phyloP scores from a whole-genome alignment of 2,329 filamentous ascomycete species.

The Neoscytalidium dimidiatum region DNA sequence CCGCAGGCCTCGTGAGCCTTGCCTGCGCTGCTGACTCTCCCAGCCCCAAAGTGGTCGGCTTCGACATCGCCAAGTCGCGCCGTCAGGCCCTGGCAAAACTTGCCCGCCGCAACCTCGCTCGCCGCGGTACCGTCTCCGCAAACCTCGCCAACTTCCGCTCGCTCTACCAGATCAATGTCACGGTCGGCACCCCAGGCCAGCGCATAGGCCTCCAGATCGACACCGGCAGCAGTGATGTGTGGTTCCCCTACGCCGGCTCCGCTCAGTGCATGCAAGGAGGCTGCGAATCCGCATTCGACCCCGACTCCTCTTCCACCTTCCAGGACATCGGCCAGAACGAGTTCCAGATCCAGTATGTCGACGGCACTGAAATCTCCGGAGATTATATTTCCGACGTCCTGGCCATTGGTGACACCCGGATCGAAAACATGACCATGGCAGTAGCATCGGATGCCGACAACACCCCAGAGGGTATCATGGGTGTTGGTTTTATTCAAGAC shows the following conservation, averaged over 20 bases:
- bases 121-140: constrained; percentile 6
- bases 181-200: constrained; percentile 21
- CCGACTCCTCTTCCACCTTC: constrained; percentile 7
- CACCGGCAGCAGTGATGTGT: constrained; percentile 18
- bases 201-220: constrained; percentile 15
- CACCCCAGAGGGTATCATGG: constrained; percentile 13
- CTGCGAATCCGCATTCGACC: background rate
- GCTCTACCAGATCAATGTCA: constrained; percentile 20
- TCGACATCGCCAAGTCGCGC: constrained; percentile 8
- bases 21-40: background rate
- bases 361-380: constrained; percentile 11
- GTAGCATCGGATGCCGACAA: background rate
- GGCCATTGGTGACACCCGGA: constrained; percentile 6
- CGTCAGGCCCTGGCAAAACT: background rate
- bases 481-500: constrained; percentile 10
- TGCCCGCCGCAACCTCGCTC: constrained; percentile 4
- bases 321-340: constrained; percentile 1
- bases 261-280: background rate
- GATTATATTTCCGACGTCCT: constrained; percentile 11
- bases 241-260: background rate
- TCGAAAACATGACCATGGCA: constrained; percentile 18
- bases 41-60: constrained; percentile 11
- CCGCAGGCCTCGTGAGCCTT: background rate
- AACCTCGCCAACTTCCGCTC: background rate
- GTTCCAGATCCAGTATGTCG: constrained; percentile 17